Conservation (phyloP, 495 filamentous ascomycete species). For the Cercophora samala region DNA sequence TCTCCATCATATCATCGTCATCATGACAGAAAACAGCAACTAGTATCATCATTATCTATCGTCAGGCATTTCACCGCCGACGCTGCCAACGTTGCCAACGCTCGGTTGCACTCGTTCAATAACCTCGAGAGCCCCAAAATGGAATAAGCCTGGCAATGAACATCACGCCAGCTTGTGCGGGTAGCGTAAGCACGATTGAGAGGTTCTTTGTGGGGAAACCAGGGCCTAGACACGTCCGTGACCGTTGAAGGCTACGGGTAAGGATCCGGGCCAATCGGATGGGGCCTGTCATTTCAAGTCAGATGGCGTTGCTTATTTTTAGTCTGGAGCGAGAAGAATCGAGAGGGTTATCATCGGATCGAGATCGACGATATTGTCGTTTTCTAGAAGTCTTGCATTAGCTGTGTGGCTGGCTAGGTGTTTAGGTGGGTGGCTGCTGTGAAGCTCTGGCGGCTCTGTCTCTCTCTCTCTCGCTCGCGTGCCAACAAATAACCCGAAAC, state of each 20-base stretch:
- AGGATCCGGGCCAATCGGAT: background rate
- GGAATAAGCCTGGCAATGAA: background rate
- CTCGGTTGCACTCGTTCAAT: background rate
- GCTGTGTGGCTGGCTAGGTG: background rate
- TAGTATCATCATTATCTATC: background rate
- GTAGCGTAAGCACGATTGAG: background rate
- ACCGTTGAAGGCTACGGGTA: background rate
- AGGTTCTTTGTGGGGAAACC: background rate
- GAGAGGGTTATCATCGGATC: background rate
- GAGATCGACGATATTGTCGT: background rate
- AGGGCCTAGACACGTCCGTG: background rate
- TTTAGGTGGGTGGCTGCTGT: background rate
- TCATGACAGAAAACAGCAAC: background rate
- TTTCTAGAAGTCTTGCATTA: background rate
- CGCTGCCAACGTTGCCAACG: background rate
- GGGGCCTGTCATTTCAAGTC: background rate
- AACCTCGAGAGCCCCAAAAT: background rate
- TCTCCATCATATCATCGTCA: background rate
- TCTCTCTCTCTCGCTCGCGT: background rate
- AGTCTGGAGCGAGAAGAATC: background rate
- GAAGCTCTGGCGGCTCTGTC: background rate
- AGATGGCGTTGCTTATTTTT: background rate
- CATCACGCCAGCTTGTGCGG: no score
- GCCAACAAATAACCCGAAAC: background rate
- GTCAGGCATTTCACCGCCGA: background rate